Conservation (phyloP, 371 early-diverging fungal species). For the Mucor racemosus region DNA sequence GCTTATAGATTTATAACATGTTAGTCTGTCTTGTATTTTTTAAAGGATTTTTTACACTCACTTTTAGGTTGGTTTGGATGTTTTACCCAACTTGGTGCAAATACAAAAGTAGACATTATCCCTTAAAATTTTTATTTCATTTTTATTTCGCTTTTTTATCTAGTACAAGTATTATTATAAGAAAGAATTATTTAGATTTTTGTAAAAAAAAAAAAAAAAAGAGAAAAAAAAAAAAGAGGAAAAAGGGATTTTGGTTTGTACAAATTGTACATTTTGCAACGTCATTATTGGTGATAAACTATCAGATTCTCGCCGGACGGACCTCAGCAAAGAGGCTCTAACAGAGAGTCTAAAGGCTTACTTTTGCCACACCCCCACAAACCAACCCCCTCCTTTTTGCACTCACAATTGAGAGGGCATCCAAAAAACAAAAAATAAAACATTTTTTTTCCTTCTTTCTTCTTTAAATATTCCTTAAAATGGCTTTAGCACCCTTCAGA, state of each 20-base stretch:
- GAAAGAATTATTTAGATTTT: background rate
- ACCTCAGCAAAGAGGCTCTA: background rate
- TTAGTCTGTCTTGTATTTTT: background rate
- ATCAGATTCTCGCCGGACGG: background rate
- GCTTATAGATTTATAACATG: background rate
- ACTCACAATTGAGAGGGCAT: too few relatives aligned
- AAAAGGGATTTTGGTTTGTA: background rate
- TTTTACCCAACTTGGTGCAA: constrained; percentile 30
- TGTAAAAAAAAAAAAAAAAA: background rate
- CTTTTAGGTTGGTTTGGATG: constrained; percentile 32
- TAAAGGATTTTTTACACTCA: background rate
- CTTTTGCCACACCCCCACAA: background rate
- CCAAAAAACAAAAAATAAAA: too few relatives aligned
- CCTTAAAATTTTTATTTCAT: constrained; percentile 7
- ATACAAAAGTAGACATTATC: constrained; percentile 36
- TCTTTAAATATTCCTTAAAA: constrained; percentile 14
- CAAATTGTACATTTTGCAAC: background rate
- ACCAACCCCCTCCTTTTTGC: background rate
- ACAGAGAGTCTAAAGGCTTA: too few relatives aligned
- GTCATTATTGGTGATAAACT: background rate
- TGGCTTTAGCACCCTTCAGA: constrained; percentile 23
- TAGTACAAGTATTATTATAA: constrained; percentile 1
- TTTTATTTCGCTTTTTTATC: constrained; percentile 5
- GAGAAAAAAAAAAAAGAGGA: constrained; percentile 2
- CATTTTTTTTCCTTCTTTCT: constrained; percentile 6